Evolutionary conservation across 352 stramenopile genomes (phyloP).

Genomic region (Plasmopara viticola): DNA sequence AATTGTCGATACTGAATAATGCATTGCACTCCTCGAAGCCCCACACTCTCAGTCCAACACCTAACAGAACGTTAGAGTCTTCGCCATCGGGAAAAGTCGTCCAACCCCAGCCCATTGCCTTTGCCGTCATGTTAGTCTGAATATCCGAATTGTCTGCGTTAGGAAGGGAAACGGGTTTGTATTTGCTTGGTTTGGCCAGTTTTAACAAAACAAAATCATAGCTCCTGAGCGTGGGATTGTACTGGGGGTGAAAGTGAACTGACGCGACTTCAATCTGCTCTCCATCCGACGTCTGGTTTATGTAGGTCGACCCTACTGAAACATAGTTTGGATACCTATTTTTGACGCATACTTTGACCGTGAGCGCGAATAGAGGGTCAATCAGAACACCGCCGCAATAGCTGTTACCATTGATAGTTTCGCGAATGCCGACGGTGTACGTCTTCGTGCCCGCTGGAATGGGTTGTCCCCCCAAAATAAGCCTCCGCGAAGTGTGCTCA

Average conservation of each 20-base stretch:
- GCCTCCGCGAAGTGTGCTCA: slow-evolving; percentile 6
- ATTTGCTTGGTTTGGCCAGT: slow-evolving; percentile 29
- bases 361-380: slow-evolving; percentile 18
- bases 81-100: not conserved
- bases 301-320: slow-evolving; percentile 38
- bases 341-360: slow-evolving; percentile 10
- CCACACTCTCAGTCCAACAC: slow-evolving; percentile 30
- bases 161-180: slow-evolving; percentile 25
- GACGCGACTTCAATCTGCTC: slow-evolving; percentile 34
- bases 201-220: slow-evolving; percentile 45
- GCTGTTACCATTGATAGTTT: slow-evolving; percentile 5
- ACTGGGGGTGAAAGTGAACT: slow-evolving; percentile 11
- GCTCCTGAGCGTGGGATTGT: not conserved
- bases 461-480: slow-evolving; percentile 10
- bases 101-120: slow-evolving; percentile 28
- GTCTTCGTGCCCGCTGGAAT: slow-evolving; percentile 30
- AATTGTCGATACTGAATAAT: slow-evolving; percentile 13
- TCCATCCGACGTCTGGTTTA: slow-evolving; percentile 30
- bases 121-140: slow-evolving; percentile 17
- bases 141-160: slow-evolving; percentile 20
- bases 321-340: not conserved
- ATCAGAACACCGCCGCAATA: slow-evolving; percentile 32
- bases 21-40: slow-evolving; percentile 27
- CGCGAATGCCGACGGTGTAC: slow-evolving; percentile 20
- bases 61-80: slow-evolving; percentile 21